Percentiles rank a stretch among this genome's conserved stretches.
These are phyloP conservation scores for Corylus avellana DNA, from an alignment of 306 rosid genomes.

Conservation along the genomic window DNA sequence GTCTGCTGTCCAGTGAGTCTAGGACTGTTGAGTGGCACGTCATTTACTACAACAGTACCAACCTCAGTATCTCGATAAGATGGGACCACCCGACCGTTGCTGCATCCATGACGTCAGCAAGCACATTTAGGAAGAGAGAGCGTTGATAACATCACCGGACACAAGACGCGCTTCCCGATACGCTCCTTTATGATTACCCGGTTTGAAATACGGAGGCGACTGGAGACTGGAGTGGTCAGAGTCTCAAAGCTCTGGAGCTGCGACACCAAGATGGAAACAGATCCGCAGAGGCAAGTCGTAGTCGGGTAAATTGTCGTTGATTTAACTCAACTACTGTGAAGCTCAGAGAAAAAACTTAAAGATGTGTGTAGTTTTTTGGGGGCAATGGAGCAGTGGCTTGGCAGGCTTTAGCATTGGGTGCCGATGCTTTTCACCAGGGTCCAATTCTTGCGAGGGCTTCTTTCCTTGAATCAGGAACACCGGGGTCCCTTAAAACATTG, in stretches of 20 bases:
- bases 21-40: background rate
- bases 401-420: background rate
- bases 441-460: background rate
- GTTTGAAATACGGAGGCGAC: background rate
- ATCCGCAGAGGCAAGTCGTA: background rate
- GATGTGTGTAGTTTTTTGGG: background rate
- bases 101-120: conserved; percentile 6
- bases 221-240: background rate
- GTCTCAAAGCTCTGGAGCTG: background rate
- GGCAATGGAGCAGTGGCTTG: background rate
- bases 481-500: background rate
- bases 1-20: background rate
- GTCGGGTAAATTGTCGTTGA: background rate
- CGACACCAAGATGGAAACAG: background rate
- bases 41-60: background rate
- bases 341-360: too few relatives aligned
- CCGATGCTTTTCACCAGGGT: background rate
- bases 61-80: background rate
- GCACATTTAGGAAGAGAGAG: background rate
- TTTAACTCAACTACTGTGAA: background rate
- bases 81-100: conserved; percentile 35
- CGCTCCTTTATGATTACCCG: background rate
- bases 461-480: background rate
- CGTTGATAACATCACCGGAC: background rate
- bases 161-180: background rate